Percentiles rank a stretch among this genome's conserved stretches.
These are phyloP conservation scores for Phalaenopsis aphrodite DNA, from an alignment of 106 monocot species.

Conservation along the genomic window DNA sequence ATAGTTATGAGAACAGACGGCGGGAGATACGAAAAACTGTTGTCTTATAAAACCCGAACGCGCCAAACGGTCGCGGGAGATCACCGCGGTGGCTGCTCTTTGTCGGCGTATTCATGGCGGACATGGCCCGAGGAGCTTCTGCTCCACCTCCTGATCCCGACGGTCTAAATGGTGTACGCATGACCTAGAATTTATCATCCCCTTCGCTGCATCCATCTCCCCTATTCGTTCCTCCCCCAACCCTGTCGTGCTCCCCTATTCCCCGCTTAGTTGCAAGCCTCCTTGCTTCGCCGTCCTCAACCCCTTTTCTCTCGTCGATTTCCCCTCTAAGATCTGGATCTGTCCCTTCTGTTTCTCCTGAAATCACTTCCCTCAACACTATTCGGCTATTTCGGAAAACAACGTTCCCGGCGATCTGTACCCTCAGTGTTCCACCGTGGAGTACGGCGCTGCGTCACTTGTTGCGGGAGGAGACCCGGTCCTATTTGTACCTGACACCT, in stretches of 20 bases:
- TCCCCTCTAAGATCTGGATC: conserved; percentile 96
- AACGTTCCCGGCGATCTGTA: conserved; percentile 89
- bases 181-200: conserved; percentile 85
- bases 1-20: too few relatives aligned
- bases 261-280: conserved; percentile 89
- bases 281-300: conserved; percentile 82
- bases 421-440: conserved; percentile 76
- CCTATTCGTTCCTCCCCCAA: conserved; percentile 56
- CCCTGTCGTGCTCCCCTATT: conserved; percentile 59
- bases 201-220: conserved; percentile 65
- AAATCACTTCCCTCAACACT: conserved; percentile 88
- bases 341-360: conserved; percentile 91
- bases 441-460: conserved; percentile 38
- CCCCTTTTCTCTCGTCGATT: conserved; percentile 85
- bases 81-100: neutral
- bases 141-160: conserved; percentile 38
- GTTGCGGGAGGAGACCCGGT: conserved; percentile 7
- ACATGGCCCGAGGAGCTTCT: conserved; percentile 20
- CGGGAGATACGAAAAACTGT: too few relatives aligned
- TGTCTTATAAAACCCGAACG: too few relatives aligned
- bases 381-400: conserved; percentile 54
- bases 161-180: conserved; percentile 74
- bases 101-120: conserved; percentile 11
- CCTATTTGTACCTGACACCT: conserved; percentile 81
- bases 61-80: too few relatives aligned